phyloP scores from a whole-genome alignment of 139 green algal genomes.

The Chlorella sp. region DNA sequence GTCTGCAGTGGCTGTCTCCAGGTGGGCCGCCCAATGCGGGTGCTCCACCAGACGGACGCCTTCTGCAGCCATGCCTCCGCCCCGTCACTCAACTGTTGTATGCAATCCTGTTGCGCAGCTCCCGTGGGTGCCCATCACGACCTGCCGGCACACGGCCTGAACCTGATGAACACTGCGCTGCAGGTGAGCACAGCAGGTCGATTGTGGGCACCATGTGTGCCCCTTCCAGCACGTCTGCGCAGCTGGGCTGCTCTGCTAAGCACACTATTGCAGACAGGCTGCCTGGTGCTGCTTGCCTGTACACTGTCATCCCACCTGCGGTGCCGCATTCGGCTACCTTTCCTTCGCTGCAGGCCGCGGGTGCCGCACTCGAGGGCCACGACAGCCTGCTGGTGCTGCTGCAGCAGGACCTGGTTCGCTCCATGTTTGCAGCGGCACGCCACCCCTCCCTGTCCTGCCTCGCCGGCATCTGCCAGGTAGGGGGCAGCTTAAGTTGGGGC shows the following conservation, averaged over 20 bases:
- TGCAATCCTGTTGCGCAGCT: neutral
- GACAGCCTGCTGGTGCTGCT: slow-evolving; percentile 70
- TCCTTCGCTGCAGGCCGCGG: slow-evolving; percentile 53
- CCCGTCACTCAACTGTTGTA: neutral
- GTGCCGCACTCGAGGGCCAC: slow-evolving; percentile 46
- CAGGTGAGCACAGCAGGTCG: slow-evolving; percentile 37
- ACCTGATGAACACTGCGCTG: slow-evolving; percentile 76
- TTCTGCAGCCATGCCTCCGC: too few species aligned
- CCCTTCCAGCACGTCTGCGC: too few species aligned
- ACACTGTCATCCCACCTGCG: too few species aligned
- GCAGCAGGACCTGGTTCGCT: slow-evolving; percentile 68
- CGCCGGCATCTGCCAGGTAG: slow-evolving; percentile 57
- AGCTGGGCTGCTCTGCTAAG: too few species aligned
- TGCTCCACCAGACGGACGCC: too few species aligned
- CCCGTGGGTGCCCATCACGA: slow-evolving; percentile 44
- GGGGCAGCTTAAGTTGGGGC: too few species aligned
- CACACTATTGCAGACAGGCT: too few species aligned
- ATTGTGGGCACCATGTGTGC: too few species aligned
- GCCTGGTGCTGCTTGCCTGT: too few species aligned
- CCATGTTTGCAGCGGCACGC: slow-evolving; percentile 58
- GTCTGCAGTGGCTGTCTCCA: neutral
- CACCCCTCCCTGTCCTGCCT: slow-evolving; percentile 51
- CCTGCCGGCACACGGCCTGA: slow-evolving; percentile 75
- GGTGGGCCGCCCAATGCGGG: too few species aligned
- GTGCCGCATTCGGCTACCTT: slow-evolving; percentile 3